phyloP scores from a whole-genome alignment of 176 grass and related monocot genomes.

The Tillandsia leiboldiana region DNA sequence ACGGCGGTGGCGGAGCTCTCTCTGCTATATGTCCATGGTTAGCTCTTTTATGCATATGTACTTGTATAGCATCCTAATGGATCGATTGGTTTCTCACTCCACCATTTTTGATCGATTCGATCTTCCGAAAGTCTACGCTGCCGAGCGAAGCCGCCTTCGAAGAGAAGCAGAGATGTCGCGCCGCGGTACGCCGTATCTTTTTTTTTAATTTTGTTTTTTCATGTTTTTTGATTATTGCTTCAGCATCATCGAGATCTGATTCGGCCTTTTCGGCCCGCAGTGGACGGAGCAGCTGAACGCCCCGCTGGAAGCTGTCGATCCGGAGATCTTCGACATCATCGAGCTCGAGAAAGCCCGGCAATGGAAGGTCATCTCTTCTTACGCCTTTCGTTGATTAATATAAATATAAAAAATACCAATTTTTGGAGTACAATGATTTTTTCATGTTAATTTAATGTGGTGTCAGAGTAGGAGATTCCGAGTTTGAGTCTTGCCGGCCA shows the following conservation, averaged over 20 bases:
- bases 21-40: constrained; percentile 44
- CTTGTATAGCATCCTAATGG: too few species aligned
- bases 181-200: constrained; percentile 20
- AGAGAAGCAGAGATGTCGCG: constrained; percentile 18
- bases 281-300: constrained; percentile 88
- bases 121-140: constrained; percentile 8
- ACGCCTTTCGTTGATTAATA: neutral
- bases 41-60: neutral
- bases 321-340: constrained; percentile 81
- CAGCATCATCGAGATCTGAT: neutral
- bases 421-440: too few species aligned
- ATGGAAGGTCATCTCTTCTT: constrained; percentile 64
- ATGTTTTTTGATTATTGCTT: neutral
- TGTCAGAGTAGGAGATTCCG: too few species aligned
- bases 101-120: too few species aligned
- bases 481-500: too few species aligned
- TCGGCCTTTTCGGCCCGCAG: constrained; percentile 25
- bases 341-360: constrained; percentile 94
- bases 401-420: neutral
- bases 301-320: constrained; percentile 73
- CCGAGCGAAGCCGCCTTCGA: constrained; percentile 16
- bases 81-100: too few species aligned
- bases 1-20: constrained; percentile 27
- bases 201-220: neutral
- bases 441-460: too few species aligned